Conservation (phyloP, 805 yeast genomes). For the Nakazawaea wickerhamii region DNA sequence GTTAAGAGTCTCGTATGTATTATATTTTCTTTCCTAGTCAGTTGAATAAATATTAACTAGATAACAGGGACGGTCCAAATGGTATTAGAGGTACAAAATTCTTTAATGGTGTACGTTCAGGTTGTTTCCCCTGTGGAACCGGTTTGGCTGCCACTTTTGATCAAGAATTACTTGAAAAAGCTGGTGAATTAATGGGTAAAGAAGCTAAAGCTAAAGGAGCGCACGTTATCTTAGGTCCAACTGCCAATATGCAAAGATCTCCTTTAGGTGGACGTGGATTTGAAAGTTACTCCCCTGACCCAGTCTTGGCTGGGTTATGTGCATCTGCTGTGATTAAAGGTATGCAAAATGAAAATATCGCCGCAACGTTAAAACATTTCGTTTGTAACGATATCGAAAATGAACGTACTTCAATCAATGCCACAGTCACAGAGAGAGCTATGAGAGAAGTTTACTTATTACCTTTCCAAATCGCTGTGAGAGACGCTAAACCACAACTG, state of each 20-base stretch:
- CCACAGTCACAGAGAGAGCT: slow-evolving; percentile 35
- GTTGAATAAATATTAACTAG: background rate
- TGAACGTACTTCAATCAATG: slow-evolving; percentile 29
- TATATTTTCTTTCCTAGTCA: background rate
- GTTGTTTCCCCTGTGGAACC: slow-evolving; percentile 58
- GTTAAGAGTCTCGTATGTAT: slow-evolving; percentile 30
- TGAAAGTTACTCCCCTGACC: slow-evolving; percentile 61
- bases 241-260: slow-evolving; percentile 33
- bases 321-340: slow-evolving; percentile 33
- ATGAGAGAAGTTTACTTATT: slow-evolving; percentile 38
- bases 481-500: slow-evolving; percentile 32
- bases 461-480: slow-evolving; percentile 37
- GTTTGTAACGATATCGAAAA: slow-evolving; percentile 40
- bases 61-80: slow-evolving; percentile 51
- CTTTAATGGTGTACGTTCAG: slow-evolving; percentile 46
- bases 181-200: slow-evolving; percentile 47
- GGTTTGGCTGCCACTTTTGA: slow-evolving; percentile 55
- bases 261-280: slow-evolving; percentile 51
- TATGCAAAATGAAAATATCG: slow-evolving; percentile 31
- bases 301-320: slow-evolving; percentile 36
- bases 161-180: slow-evolving; percentile 39
- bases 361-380: slow-evolving; percentile 37
- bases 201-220: slow-evolving; percentile 53
- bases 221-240: slow-evolving; percentile 41
- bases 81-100: slow-evolving; percentile 57